Conservation (phyloP, 768 basidiomycete species). For the Lyophyllum semitale region DNA sequence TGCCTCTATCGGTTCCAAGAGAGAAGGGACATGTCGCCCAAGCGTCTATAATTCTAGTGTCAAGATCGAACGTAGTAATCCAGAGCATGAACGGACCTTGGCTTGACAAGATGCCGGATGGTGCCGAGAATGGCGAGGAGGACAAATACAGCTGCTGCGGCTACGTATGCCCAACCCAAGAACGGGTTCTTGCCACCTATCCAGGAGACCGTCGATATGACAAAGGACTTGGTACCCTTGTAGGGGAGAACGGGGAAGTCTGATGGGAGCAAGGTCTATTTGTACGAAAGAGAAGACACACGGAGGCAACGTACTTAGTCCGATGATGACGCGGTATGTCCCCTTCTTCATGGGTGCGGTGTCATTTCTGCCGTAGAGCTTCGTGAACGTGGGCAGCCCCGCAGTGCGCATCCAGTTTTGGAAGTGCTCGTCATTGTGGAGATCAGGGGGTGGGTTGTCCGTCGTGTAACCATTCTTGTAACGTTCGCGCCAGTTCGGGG, state of each 20-base stretch:
- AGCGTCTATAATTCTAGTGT: slow-evolving; percentile 49
- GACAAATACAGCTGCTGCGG: slow-evolving; percentile 83
- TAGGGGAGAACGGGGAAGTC: slow-evolving; percentile 93
- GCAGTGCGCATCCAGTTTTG: slow-evolving; percentile 99
- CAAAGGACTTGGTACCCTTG: slow-evolving; percentile 94
- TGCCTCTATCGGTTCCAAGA: slow-evolving; percentile 73
- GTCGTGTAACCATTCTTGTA: slow-evolving; percentile 77
- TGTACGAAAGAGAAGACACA: slow-evolving; percentile 5
- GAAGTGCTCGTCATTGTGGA: slow-evolving; percentile 85
- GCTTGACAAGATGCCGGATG: slow-evolving; percentile 90
- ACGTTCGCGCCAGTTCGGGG: slow-evolving; percentile 84
- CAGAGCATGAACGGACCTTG: slow-evolving; percentile 56
- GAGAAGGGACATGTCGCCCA: slow-evolving; percentile 85
- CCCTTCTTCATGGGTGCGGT: slow-evolving; percentile 69
- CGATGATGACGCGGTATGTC: slow-evolving; percentile 71
- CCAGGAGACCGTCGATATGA: slow-evolving; percentile 97
- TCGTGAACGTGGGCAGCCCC: slow-evolving; percentile 94
- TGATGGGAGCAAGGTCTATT: slow-evolving; percentile 30
- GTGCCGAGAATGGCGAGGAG: slow-evolving; percentile 86
- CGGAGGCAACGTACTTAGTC: slow-evolving; percentile 67
- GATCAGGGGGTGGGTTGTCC: slow-evolving; percentile 67
- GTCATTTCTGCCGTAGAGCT: slow-evolving; percentile 93
- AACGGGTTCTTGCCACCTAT: slow-evolving; percentile 98
- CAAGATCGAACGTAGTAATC: background rate
- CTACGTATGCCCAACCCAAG: slow-evolving; percentile 98